Base-by-base conservation (phyloP, 495 filamentous ascomycete genomes). In the Hyaloscypha hepaticicola region DNA sequence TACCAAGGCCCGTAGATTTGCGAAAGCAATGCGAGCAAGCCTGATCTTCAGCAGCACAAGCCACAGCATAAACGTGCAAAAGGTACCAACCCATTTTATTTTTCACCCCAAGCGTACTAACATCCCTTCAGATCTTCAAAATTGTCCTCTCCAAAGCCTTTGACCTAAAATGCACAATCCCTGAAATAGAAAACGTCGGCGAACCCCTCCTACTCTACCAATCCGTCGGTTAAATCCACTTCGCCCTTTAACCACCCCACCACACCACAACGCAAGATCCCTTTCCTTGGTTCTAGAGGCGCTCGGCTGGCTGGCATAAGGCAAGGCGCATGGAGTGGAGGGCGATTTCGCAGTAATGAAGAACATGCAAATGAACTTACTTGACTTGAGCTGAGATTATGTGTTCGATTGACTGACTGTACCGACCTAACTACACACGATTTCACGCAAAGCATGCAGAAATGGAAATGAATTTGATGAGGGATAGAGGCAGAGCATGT, bases 1-100 rank as follows among this genome's bases (percentile, higher is more conserved):
- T 41, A n/a, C 9, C 26, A 45, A 97, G 92, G 95, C 95, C 29
- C 91, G 93, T 63, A 87, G 96, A 60, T 99, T 98, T 74, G 95
- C 95, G 62, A 96, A 96, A 73, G 95, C 95, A 14, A 99, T 99
- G 95, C 92, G 94, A 68, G 95, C 95, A 61, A 90, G 90, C 72
- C 79, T 99, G 67, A 97, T 99, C 73, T 99, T 99, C 78, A 96
- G 92, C 78, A 97, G 93, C 74, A 99, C 95, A 29, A 96, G 92
- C 75, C 95, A 99, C 76, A 96, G 92, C 75, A 99, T 99, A 80
- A 99, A 99, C 70, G 95, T 99, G 31, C 95, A 99, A 75, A 99
- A 99, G 90, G 95, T 97, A 65, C 19, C 26, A 5, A 25, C 11
- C 49, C 22, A 60, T 55, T 26, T 33, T 31, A 12, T 28, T n/a